phyloP scores from a whole-genome alignment of 768 basidiomycete genomes.

The Serendipita sp. region DNA sequence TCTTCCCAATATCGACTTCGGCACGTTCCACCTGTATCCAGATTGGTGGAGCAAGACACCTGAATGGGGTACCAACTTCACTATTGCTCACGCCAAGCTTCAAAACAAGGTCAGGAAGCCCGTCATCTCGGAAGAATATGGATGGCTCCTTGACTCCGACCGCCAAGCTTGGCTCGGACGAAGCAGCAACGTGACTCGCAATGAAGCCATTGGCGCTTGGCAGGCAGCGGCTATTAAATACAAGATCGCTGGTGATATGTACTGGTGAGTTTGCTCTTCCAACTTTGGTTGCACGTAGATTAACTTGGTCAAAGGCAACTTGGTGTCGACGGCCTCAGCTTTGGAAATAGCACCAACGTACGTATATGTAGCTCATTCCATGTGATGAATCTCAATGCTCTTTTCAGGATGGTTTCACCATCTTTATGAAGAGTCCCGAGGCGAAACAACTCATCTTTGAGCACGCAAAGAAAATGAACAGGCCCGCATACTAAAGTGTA shows the following conservation, averaged over 20 bases:
- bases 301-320: conserved; percentile 4
- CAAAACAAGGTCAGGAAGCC: conserved; percentile 10
- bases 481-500: not conserved
- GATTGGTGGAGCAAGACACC: conserved; percentile 14
- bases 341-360: conserved; percentile 12
- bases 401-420: conserved; percentile 13
- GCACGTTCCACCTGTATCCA: conserved; percentile 12
- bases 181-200: conserved; percentile 9
- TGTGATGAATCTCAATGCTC: not conserved
- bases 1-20: conserved; percentile 9
- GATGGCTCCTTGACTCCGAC: conserved; percentile 9
- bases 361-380: not conserved
- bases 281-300: not conserved
- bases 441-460: conserved; percentile 11
- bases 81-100: conserved; percentile 7
- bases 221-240: conserved; percentile 8
- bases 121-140: conserved; percentile 12
- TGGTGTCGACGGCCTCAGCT: conserved; percentile 10
- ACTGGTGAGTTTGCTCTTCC: conserved; percentile 7
- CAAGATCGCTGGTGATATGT: conserved; percentile 11
- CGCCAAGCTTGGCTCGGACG: conserved; percentile 8
- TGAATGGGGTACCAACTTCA: conserved; percentile 11
- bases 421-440: conserved; percentile 12
- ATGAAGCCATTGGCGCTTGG: conserved; percentile 10
- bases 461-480: conserved; percentile 11